Evolutionary conservation across 768 basidiomycete genomes (phyloP), one percentile per base, ranked within the genome.

Genomic region (Russula lepida): DNA sequence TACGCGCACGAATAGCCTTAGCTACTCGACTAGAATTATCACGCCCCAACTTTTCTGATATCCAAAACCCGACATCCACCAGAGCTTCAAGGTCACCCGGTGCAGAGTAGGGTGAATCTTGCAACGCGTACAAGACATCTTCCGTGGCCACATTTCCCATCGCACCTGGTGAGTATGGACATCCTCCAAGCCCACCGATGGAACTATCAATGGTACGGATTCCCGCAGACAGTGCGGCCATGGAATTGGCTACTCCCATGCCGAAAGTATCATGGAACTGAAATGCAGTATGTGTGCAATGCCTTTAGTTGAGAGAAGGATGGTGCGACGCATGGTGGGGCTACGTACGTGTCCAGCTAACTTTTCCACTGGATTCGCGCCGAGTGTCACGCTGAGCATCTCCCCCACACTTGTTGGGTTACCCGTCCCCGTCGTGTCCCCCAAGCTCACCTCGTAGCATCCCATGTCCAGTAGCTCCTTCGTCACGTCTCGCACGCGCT

Each of bases 81-180:
- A 94, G 76, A 61, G 80, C 73, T n/a, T 84, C 79, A 43, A 94
- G 74, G 67, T 92, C 81, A 46, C 83, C 84, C 1, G 67, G 75
- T 4, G 83, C 83, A 4, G 76, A 79, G 70, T 83, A 84, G 49
- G 75, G 75, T 6, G 84, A 86, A 54, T 74, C 84, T 66, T 78
- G 81, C 8, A 98, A 79, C 0, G 89, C 88, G 64, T 97, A 93
- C 9, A 95, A 77, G 0, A 95, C 83, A 66, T 95, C 90, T 67
- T 98, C 95, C 0, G 95, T 98, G 0, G 92, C 86, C 19, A 97
- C 90, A 67, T 97, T 97, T 17, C 95, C 95, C 0, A 92, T 94
- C 15, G 95, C 94, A 6, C 94, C 94, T 2, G 95, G 95, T 1
- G 95, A 93, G 73, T 92, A 98, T 3, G 95, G 95, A 69, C 95